phyloP scores from a whole-genome alignment of 2,329 filamentous ascomycete species.

The Xylariaceae sp. region DNA sequence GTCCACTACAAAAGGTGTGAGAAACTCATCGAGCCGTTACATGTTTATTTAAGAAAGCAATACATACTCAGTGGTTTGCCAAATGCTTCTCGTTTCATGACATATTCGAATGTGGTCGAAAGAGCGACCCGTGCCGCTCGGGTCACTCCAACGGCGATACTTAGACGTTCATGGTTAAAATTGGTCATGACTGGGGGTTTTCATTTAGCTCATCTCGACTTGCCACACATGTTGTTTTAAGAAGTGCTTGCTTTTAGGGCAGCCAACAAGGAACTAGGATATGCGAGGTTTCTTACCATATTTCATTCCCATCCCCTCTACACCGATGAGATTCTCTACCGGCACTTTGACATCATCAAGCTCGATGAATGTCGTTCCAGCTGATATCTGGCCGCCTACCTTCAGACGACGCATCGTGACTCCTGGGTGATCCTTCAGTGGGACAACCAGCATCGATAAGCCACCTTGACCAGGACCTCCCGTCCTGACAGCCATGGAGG shows the following conservation, averaged over 20 bases:
- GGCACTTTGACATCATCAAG: constrained; percentile 73
- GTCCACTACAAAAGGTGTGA: constrained; percentile 46
- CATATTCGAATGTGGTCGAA: constrained; percentile 37
- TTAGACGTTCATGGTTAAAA: constrained; percentile 75
- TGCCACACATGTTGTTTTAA: too few relatives aligned
- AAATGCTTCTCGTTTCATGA: constrained; percentile 39
- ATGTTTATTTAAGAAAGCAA: not conserved
- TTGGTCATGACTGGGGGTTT: constrained; percentile 46
- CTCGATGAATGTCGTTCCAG: constrained; percentile 73
- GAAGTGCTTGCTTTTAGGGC: too few relatives aligned
- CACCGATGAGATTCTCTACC: constrained; percentile 65
- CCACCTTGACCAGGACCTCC: constrained; percentile 61
- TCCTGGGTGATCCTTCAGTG: constrained; percentile 64
- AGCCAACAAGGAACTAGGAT: not conserved
- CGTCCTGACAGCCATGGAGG: constrained; percentile 71
- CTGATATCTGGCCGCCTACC: constrained; percentile 61
- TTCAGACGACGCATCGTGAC: constrained; percentile 67
- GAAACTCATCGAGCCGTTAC: not conserved
- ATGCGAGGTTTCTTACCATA: constrained; percentile 56
- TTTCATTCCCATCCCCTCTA: constrained; percentile 69
- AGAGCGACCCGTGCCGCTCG: constrained; percentile 51
- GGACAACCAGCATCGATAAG: constrained; percentile 66
- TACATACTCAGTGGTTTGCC: constrained; percentile 42
- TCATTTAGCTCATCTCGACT: too few relatives aligned
- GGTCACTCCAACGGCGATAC: constrained; percentile 63